These are phyloP conservation scores for Aspergillus fijiensis DNA, from an alignment of 2,329 filamentous ascomycete genomes.

Conservation along the genomic window DNA sequence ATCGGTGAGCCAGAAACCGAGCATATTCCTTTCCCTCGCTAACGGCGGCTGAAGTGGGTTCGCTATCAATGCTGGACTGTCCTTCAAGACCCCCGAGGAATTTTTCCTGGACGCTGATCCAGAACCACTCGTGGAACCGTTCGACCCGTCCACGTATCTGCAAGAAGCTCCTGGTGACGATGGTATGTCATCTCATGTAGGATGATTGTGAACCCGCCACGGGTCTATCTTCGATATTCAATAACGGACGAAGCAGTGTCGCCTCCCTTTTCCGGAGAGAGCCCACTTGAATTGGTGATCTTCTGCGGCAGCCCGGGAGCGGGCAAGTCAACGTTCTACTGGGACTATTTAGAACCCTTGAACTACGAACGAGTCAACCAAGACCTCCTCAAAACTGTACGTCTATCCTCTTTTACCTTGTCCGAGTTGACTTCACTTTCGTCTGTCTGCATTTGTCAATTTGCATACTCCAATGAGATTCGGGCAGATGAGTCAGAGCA, in stretches of 20 bases:
- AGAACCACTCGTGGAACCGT: conserved; percentile 65
- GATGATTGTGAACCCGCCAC: not conserved
- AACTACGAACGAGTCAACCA: conserved; percentile 88
- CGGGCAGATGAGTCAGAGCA: not conserved
- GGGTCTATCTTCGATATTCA: not conserved
- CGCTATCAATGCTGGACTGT: conserved; percentile 77
- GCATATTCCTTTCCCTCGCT: not conserved
- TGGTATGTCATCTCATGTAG: conserved; percentile 26
- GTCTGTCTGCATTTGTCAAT: not conserved
- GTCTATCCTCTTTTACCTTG: conserved; percentile 2
- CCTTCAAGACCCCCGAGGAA: conserved; percentile 85
- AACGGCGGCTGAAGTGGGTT: conserved; percentile 62
- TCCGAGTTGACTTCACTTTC: not conserved
- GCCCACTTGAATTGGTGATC: conserved; percentile 71
- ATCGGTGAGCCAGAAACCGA: conserved; percentile 47
- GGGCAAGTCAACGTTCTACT: conserved; percentile 91
- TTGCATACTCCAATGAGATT: not conserved
- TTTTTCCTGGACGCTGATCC: conserved; percentile 73
- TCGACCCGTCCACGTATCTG: conserved; percentile 66
- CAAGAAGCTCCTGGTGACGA: conserved; percentile 29
- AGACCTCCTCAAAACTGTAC: conserved; percentile 73
- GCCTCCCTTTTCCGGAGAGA: conserved; percentile 56
- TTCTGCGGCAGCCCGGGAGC: conserved; percentile 87
- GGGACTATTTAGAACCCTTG: conserved; percentile 71
- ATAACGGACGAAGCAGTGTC: conserved; percentile 17